Evolutionary conservation across 306 rosid species (phyloP).

Genomic region (Medicago arabica): DNA sequence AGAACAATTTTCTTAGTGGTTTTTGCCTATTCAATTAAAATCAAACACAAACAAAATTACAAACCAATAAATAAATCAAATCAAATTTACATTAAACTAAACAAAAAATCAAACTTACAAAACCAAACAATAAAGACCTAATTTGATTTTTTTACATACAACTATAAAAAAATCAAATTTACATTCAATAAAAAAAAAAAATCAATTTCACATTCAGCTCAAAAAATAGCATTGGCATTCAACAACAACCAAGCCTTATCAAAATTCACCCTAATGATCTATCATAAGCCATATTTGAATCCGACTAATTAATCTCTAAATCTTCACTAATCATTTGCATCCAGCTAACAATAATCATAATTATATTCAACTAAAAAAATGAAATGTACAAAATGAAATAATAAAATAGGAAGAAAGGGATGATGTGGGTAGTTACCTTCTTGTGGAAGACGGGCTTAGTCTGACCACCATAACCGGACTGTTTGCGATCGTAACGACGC

Average conservation of each 20-base stretch:
- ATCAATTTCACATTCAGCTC: too few species aligned
- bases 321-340: neutral
- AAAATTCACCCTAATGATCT: too few species aligned
- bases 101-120: neutral
- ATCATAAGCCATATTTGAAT: too few species aligned
- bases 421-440: constrained; percentile 37
- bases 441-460: constrained; percentile 69
- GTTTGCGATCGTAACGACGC: constrained; percentile 65
- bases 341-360: neutral
- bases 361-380: neutral
- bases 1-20: constrained; percentile 65
- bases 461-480: constrained; percentile 67
- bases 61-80: neutral
- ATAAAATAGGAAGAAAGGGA: neutral
- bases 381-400: neutral
- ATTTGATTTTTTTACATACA: too few species aligned
- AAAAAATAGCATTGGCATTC: neutral
- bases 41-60: neutral
- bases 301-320: too few species aligned
- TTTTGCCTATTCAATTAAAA: constrained; percentile 51
- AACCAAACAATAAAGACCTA: neutral
- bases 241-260: neutral
- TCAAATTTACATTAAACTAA: neutral
- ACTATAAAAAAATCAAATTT: too few species aligned
- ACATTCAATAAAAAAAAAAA: too few species aligned